Conservation (phyloP, 768 basidiomycete species). For the Cyclocybe cylindracea region DNA sequence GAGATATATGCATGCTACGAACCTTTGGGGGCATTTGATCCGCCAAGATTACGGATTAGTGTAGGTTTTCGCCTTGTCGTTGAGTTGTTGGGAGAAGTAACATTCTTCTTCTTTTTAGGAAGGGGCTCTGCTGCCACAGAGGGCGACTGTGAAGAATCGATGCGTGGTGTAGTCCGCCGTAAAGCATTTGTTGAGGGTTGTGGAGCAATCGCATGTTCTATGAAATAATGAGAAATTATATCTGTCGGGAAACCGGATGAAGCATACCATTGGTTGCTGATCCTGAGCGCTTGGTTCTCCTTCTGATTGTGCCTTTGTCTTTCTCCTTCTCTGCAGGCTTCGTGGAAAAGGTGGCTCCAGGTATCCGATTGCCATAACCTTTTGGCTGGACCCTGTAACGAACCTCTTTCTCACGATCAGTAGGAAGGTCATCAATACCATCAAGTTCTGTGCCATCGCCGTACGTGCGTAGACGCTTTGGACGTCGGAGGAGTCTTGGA, state of each 20-base stretch:
- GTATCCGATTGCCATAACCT: conserved; percentile 62
- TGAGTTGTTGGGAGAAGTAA: conserved; percentile 40
- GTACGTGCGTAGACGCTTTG: conserved; percentile 75
- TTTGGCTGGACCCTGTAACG: conserved; percentile 77
- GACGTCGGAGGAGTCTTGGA: conserved; percentile 71
- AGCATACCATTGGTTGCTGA: conserved; percentile 45
- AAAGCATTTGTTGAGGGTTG: conserved; percentile 52
- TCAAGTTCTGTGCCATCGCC: conserved; percentile 93
- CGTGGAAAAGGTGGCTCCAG: conserved; percentile 49
- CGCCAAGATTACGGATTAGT: conserved; percentile 82
- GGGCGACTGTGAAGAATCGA: conserved; percentile 52
- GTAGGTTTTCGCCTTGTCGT: conserved; percentile 75
- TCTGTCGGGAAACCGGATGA: not conserved
- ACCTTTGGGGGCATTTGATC: conserved; percentile 74
- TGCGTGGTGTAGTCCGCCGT: conserved; percentile 53
- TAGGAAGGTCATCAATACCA: conserved; percentile 82
- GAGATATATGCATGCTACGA: conserved; percentile 15
- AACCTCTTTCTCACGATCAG: conserved; percentile 81
- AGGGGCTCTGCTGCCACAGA: conserved; percentile 29
- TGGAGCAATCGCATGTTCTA: conserved; percentile 28
- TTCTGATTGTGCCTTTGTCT: conserved; percentile 60
- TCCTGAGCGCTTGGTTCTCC: conserved; percentile 52
- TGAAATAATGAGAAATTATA: conserved; percentile 18
- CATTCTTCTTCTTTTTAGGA: conserved; percentile 56
- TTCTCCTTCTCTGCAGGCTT: conserved; percentile 29